Evolutionary conservation across 768 basidiomycete genomes (phyloP).

Genomic region (Russula compacta): DNA sequence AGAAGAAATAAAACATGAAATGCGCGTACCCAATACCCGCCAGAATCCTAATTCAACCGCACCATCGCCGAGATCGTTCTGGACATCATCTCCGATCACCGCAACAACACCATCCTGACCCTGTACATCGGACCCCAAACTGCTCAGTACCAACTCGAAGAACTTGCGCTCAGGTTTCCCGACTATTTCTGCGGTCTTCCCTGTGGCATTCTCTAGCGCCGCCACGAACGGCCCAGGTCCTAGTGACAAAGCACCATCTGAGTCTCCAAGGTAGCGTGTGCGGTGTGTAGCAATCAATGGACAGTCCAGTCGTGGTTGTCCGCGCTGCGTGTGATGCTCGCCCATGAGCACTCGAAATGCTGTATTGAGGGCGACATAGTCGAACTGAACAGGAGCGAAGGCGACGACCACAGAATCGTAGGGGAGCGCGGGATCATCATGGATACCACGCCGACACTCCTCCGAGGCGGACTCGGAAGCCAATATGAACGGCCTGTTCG

Average conservation of each 20-base stretch:
- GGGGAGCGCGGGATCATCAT: slow-evolving; percentile 17
- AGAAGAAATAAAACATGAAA: neutral
- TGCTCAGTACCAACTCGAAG: slow-evolving; percentile 47
- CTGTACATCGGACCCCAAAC: slow-evolving; percentile 28
- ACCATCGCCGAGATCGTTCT: slow-evolving; percentile 55
- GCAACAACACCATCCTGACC: slow-evolving; percentile 31
- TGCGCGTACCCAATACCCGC: slow-evolving; percentile 49
- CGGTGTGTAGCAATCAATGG: slow-evolving; percentile 54
- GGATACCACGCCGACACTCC: slow-evolving; percentile 22
- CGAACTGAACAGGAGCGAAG: slow-evolving; percentile 41
- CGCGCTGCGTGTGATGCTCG: slow-evolving; percentile 7
- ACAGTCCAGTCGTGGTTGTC: slow-evolving; percentile 6
- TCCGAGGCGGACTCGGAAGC: slow-evolving; percentile 25
- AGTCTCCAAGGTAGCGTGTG: slow-evolving; percentile 39
- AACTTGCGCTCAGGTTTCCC: slow-evolving; percentile 57
- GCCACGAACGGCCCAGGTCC: slow-evolving; percentile 65
- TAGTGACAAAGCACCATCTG: slow-evolving; percentile 44
- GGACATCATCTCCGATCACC: slow-evolving; percentile 60
- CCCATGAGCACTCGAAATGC: slow-evolving; percentile 56
- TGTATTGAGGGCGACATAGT: slow-evolving; percentile 48
- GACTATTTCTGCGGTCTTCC: slow-evolving; percentile 41
- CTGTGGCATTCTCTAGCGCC: slow-evolving; percentile 49
- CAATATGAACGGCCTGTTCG: slow-evolving; percentile 31
- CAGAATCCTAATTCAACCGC: slow-evolving; percentile 51
- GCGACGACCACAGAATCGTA: slow-evolving; percentile 61